Base-by-base conservation (phyloP, 2,329 filamentous ascomycete genomes). In the Hymenoscyphus fructigenus region DNA sequence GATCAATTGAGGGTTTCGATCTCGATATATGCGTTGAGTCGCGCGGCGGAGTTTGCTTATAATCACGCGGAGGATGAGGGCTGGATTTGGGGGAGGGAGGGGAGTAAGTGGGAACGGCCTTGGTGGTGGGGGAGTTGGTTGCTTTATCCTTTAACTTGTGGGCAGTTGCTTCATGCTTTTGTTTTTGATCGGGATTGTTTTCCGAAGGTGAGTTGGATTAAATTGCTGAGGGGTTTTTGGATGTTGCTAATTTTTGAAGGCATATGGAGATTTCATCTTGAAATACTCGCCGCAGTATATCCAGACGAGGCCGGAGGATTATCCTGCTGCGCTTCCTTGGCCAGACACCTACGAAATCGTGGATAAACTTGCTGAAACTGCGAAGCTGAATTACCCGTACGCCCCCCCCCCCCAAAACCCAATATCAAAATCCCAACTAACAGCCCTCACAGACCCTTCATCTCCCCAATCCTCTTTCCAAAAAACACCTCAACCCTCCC, bases 51-150 rank as follows among this genome's bases (percentile, higher is more conserved):
- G 75, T 95, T 94, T 70, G 83, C 86, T 4, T 98, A 93, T 83
- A 97, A 97, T 76, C 83, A 89, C 23, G 83, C 92, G 5, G 91
- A 97, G 74, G 87, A 89, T 56, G 87, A 90, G 53, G 89, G 89
- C 6, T 87, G 84, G 72, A 81, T 89, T 59, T 89, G 87, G 87
- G 86, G 85, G 1, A 82, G 81, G 69, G 83, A 81, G 6, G 73
- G 78, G 15, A 75, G 78, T 66, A 85, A 84, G 72, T 84, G 87
- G 70, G 85, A 88, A 70, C 78, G 85, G 59, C 93, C 93, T 0
- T 90, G 87, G 86, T 94, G 91, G 91, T 91, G 91, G 79, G 91
- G 91, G 26, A 92, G 90, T 75, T 94, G 91, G 91, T 81, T 93
- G 80, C 76, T 93, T 71, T 91, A 92, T 80, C 91, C 91, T 0